These are phyloP conservation scores for Pseudogymnoascus pannorum DNA, from an alignment of 2,329 filamentous ascomycete genomes.

Conservation along the genomic window DNA sequence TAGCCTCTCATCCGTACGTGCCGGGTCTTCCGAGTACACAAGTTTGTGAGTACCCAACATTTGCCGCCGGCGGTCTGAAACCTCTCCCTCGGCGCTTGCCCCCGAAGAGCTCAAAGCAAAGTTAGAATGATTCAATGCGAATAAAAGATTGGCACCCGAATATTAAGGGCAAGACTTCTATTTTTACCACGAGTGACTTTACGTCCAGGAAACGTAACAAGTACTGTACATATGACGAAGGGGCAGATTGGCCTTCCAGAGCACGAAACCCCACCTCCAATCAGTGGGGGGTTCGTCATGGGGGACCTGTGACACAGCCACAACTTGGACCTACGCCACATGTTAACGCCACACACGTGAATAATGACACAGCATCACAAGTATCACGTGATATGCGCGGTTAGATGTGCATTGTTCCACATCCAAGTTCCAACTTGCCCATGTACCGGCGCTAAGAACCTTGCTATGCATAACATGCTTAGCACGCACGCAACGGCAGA, in stretches of 20 bases:
- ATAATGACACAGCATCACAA: not conserved
- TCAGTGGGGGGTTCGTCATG: not conserved
- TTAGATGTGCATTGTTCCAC: not conserved
- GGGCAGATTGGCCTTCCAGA: not conserved
- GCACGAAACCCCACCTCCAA: not conserved
- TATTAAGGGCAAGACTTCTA: not conserved
- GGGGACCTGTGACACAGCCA: not conserved
- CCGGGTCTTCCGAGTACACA: not conserved
- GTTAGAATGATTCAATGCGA: not conserved
- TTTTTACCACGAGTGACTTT: not conserved
- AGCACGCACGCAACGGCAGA: not conserved
- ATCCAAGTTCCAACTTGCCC: not conserved
- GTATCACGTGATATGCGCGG: not conserved
- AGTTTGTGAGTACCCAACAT: not conserved
- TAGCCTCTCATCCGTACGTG: not conserved
- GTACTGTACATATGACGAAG: not conserved
- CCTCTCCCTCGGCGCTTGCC: not conserved
- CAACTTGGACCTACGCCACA: not conserved
- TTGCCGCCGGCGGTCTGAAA: not conserved
- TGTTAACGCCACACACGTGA: not conserved
- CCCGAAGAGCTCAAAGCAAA: not conserved
- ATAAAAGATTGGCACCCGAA: not conserved
- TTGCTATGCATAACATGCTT: not conserved
- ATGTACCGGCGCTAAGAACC: conserved; percentile 1
- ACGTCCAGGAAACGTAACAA: not conserved